These are phyloP conservation scores for Xerocomus nothofagi DNA, from an alignment of 1,284 basidiomycete species.

Conservation along the genomic window DNA sequence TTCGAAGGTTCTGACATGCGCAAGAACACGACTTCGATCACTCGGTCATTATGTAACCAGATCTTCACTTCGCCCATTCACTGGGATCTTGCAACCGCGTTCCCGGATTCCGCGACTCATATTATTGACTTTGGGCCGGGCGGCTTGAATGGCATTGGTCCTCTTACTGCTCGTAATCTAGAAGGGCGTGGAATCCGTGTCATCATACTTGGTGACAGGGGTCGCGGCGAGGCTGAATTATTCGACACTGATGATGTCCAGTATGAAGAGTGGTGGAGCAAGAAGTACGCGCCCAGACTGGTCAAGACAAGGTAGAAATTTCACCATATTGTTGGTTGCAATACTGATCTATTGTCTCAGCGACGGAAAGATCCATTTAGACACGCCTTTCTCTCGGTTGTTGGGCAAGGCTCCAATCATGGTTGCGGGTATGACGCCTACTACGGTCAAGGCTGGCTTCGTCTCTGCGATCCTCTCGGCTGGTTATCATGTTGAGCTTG, in stretches of 20 bases:
- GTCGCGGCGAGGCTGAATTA: slow-evolving; percentile 83
- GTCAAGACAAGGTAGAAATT: slow-evolving; percentile 80
- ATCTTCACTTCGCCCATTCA: slow-evolving; percentile 92
- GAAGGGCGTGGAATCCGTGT: slow-evolving; percentile 93
- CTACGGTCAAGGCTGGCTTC: slow-evolving; percentile 90
- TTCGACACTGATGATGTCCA: slow-evolving; percentile 70
- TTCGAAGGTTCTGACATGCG: slow-evolving; percentile 80
- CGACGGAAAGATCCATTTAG: slow-evolving; percentile 88
- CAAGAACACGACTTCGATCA: slow-evolving; percentile 61
- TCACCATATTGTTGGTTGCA: slow-evolving; percentile 1
- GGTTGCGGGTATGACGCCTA: slow-evolving; percentile 98
- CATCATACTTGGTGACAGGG: slow-evolving; percentile 83
- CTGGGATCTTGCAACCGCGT: slow-evolving; percentile 89
- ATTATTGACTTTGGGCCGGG: slow-evolving; percentile 97
- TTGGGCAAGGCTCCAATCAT: slow-evolving; percentile 96
- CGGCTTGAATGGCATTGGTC: slow-evolving; percentile 90
- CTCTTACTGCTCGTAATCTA: slow-evolving; percentile 85
- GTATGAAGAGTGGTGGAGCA: slow-evolving; percentile 88
- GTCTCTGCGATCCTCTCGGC: slow-evolving; percentile 91
- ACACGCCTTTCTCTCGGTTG: slow-evolving; percentile 95
- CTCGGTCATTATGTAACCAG: slow-evolving; percentile 85
- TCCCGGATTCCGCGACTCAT: slow-evolving; percentile 89
- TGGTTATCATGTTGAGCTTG: slow-evolving; percentile 95
- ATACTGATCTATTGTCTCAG: slow-evolving; percentile 40
- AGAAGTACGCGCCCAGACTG: slow-evolving; percentile 82